A percentile compares a stretch with the other conserved stretches of the same genome.
phyloP scores from a whole-genome alignment of 495 filamentous ascomycete species.

The Alectoria sarmentosa region DNA sequence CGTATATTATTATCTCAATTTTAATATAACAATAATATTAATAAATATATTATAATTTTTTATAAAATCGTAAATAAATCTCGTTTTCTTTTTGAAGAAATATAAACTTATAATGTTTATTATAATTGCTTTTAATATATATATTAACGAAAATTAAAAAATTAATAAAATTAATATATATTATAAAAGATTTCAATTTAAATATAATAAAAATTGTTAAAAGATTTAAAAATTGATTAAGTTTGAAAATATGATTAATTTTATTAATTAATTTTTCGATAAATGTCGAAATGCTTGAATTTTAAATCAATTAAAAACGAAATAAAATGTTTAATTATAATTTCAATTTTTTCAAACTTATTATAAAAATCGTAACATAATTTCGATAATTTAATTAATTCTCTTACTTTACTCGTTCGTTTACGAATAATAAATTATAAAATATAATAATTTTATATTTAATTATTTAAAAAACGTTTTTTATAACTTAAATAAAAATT shows the following conservation, averaged over 20 bases:
- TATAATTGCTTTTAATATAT: constrained; percentile 8
- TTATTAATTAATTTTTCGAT: background rate
- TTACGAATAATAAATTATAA: background rate
- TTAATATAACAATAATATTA: constrained; percentile 1
- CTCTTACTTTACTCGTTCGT: constrained; percentile 13
- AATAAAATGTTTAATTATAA: background rate
- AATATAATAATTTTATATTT: constrained; percentile 18
- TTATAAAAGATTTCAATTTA: background rate
- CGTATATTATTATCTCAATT: constrained; percentile 15
- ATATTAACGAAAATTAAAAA: background rate
- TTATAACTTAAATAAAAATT: constrained; percentile 8
- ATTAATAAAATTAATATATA: background rate
- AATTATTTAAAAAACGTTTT: constrained; percentile 19
- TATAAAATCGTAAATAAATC: background rate
- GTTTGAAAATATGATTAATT: constrained; percentile 1
- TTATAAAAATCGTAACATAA: constrained; percentile 2
- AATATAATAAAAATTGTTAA: background rate
- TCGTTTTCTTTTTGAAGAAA: background rate
- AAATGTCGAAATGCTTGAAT: constrained; percentile 9
- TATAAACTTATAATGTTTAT: background rate
- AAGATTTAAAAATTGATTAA: background rate
- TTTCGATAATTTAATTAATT: constrained; percentile 9
- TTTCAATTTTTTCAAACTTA: background rate
- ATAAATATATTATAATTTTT: constrained; percentile 3
- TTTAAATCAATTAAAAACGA: constrained; percentile 2